Base-by-base conservation (phyloP, 805 yeast genomes). In the Cyberlindnera mycetangii region DNA sequence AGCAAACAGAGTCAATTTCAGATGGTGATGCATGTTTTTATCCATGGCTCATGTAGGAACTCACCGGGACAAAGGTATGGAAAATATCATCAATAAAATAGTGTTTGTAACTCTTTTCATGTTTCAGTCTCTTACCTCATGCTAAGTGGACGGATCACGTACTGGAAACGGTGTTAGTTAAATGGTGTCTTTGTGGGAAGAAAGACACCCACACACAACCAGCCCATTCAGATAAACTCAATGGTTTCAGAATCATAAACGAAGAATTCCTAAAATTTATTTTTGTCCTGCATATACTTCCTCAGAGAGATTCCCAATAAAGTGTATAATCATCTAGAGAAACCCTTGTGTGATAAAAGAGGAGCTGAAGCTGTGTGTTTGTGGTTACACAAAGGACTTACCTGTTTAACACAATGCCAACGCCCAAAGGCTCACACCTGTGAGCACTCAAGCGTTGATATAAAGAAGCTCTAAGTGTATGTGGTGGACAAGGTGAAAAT, bases 11-110 rank as follows among this genome's bases (percentile, higher is more conserved):
- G 10, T 28, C 30, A 44, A 45, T 56, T 61, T 87, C 96, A 88
- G 96, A 85, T 88, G 96, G 96, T 88, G 95, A 88, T 88, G 96
- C 96, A 88, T 88, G 96, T 79, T 68, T 52, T 71, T 70, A 78
- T 82, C 86, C 85, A 69, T 69, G 85, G 93, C 83, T 81, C 93
- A 86, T 75, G 73, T 64, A 67, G 61, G 44, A 53, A 42, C 57
- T 75, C 79, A 67, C 79, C 78, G 75, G 71, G 72, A 67, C 51
- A 52, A 51, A 50, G n/a, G 47, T 41, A 42, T 44, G 52, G 42
- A 37, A 45, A 39, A 48, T 48, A 32, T 56, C 56, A 52, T 56
- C 61, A 56, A 40, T 33, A 39, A 28, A n/a, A 18, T n/a, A 25
- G 10, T 25, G 28, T 25, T 12, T 25, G 14, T n/a, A 5, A 5